Evolutionary conservation across 1,284 basidiomycete species (phyloP).

Genomic region (Sporisorium iseilematis-ciliati): DNA sequence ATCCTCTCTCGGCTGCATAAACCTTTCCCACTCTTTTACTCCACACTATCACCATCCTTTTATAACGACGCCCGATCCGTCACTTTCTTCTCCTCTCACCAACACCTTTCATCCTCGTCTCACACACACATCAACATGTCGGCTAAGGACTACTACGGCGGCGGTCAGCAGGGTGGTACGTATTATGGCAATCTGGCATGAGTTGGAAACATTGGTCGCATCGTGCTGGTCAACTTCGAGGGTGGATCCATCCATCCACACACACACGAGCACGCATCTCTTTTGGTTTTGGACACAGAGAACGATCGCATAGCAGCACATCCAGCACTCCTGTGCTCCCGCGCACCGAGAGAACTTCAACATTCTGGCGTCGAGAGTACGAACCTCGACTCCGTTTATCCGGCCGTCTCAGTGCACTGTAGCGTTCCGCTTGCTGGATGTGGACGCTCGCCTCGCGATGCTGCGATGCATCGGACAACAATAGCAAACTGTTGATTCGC

Average conservation of each 20-base stretch:
- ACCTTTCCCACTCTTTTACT: not conserved
- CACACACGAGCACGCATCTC: not conserved
- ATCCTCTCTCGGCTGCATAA: not conserved
- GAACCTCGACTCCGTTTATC: too few species aligned
- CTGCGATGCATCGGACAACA: not conserved
- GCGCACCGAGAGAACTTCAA: too few species aligned
- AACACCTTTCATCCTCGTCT: not conserved
- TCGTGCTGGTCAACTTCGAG: not conserved
- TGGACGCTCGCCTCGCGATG: not conserved
- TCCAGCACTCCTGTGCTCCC: not conserved
- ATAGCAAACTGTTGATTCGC: not conserved
- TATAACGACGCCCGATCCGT: not conserved
- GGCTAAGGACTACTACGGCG: conserved; percentile 58
- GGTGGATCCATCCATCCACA: conserved; percentile 5
- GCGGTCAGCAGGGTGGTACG: conserved; percentile 43
- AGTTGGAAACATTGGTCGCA: conserved; percentile 6
- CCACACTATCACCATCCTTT: conserved; percentile 12
- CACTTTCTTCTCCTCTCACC: not conserved
- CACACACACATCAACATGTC: conserved; percentile 34
- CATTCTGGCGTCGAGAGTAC: too few species aligned
- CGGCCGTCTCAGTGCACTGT: too few species aligned
- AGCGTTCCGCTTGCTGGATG: too few species aligned
- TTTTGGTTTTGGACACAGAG: not conserved
- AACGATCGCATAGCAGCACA: not conserved
- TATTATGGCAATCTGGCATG: conserved; percentile 13